phyloP scores from a whole-genome alignment of 1,139 yeast genomes.

The Lodderomyces parapsilosis region DNA sequence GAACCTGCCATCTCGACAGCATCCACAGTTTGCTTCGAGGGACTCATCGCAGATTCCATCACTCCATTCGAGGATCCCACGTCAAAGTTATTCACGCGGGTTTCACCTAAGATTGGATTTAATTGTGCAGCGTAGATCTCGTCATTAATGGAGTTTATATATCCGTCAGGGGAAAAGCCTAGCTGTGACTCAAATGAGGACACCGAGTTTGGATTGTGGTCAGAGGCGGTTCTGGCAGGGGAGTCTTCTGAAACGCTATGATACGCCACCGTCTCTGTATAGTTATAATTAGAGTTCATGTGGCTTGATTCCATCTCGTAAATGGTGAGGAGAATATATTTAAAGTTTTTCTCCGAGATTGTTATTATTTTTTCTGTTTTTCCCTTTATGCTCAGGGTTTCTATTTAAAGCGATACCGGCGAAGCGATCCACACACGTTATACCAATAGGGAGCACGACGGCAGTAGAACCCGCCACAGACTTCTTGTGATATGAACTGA shows the following conservation, averaged over 20 bases:
- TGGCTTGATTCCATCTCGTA: neutral
- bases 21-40: too few species aligned
- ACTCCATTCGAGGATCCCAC: neutral
- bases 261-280: neutral
- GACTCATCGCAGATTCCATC: neutral
- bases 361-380: too few species aligned
- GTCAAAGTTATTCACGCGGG: neutral
- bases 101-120: neutral
- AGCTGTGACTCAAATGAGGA: neutral
- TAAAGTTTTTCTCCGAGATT: neutral
- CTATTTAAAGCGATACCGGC: neutral
- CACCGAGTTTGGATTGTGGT: neutral
- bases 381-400: too few species aligned
- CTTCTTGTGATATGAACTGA: too few species aligned
- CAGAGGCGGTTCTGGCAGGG: neutral
- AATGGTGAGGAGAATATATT: neutral
- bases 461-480: too few species aligned
- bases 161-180: neutral
- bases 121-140: neutral
- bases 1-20: too few species aligned
- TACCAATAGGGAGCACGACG: too few species aligned
- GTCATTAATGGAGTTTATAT: neutral
- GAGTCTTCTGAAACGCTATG: neutral
- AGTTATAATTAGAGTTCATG: neutral
- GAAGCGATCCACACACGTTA: too few species aligned